Conservation (phyloP, 2,329 filamentous ascomycete genomes). For the Alternaria brassicicola region DNA sequence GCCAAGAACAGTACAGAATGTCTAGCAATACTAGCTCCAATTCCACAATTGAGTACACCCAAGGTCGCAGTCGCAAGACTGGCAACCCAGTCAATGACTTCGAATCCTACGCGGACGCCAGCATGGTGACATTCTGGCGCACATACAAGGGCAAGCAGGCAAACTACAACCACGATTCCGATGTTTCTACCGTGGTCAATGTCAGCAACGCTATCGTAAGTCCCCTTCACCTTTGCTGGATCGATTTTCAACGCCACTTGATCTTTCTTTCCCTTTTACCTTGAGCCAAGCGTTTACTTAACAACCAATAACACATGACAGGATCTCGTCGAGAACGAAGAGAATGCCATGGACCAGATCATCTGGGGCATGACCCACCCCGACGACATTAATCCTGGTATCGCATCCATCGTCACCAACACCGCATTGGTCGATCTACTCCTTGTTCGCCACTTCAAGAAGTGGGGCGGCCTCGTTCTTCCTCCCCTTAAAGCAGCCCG, state of each 20-base stretch:
- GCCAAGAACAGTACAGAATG: background rate
- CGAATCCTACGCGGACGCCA: background rate
- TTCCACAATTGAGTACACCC: background rate
- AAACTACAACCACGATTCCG: background rate
- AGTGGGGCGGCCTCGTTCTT: slow-evolving; percentile 15
- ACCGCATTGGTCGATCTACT: slow-evolving; percentile 9
- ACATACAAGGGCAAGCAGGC: background rate
- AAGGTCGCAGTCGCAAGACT: background rate
- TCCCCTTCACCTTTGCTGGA: background rate
- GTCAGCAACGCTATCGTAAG: background rate
- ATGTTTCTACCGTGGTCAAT: background rate
- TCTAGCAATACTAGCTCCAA: background rate
- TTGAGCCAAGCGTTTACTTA: background rate
- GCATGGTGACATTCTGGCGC: background rate
- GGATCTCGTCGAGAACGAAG: slow-evolving; percentile 1
- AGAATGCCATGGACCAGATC: slow-evolving; percentile 11
- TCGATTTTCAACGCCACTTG: background rate
- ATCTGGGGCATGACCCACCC: slow-evolving; percentile 12
- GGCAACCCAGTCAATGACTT: background rate
- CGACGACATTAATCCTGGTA: background rate
- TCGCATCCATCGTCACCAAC: slow-evolving; percentile 2
- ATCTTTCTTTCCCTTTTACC: background rate
- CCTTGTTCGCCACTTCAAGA: slow-evolving; percentile 17
- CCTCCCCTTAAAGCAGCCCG: slow-evolving; percentile 9
- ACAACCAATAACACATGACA: background rate